These are phyloP conservation scores for Trametes meyenii DNA, from an alignment of 768 basidiomycete species.

Conservation along the genomic window DNA sequence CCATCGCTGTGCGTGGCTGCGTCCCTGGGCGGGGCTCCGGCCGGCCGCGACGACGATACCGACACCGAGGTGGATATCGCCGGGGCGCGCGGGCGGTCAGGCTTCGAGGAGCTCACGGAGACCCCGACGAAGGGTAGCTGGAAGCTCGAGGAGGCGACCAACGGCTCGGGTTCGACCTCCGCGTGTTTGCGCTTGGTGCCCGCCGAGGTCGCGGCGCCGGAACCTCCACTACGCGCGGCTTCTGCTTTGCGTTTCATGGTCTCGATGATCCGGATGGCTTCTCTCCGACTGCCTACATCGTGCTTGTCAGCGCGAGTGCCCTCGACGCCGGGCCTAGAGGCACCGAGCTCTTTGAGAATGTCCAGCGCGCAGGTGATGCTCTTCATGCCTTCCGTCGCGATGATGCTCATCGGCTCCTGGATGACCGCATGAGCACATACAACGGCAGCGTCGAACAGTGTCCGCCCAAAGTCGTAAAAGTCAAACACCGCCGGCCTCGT, in stretches of 20 bases:
- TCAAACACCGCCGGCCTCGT: conserved; percentile 51
- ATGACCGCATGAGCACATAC: conserved; percentile 66
- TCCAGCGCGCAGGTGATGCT: conserved; percentile 48
- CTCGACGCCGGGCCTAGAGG: conserved; percentile 30
- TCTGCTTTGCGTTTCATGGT: conserved; percentile 45
- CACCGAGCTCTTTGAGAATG: conserved; percentile 41
- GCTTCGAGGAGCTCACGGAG: conserved; percentile 35
- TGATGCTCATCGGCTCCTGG: conserved; percentile 50
- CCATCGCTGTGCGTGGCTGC: conserved; percentile 8
- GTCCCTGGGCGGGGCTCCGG: conserved; percentile 12
- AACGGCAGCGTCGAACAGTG: conserved; percentile 68
- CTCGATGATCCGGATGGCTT: conserved; percentile 45
- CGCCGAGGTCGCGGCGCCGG: conserved; percentile 22
- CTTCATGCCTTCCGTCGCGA: conserved; percentile 50
- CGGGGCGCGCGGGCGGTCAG: conserved; percentile 19
- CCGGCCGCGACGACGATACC: conserved; percentile 13
- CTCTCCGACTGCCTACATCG: conserved; percentile 37
- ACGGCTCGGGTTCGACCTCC: conserved; percentile 40
- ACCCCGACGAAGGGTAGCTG: conserved; percentile 47
- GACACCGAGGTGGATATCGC: neutral
- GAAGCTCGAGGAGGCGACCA: conserved; percentile 35
- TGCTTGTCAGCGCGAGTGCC: conserved; percentile 30
- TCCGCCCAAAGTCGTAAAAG: conserved; percentile 61
- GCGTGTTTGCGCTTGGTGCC: conserved; percentile 49
- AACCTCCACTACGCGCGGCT: conserved; percentile 29